A percentile compares a stretch with the other conserved stretches of the same genome.
These are phyloP conservation scores for Eimeria falciformis DNA, from an alignment of 169 alveolate genomes.

Conservation along the genomic window DNA sequence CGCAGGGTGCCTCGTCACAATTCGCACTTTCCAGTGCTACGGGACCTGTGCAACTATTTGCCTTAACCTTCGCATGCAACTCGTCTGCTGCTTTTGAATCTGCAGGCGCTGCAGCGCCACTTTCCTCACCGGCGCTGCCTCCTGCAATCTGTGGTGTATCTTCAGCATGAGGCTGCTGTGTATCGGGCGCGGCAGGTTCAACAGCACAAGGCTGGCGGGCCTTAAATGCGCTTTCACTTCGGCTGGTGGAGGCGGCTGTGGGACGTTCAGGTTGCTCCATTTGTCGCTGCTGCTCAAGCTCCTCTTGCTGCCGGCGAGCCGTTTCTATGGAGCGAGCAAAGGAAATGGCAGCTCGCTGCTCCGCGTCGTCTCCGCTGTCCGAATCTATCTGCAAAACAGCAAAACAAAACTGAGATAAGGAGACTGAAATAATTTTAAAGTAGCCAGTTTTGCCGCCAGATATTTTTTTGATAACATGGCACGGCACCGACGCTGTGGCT, in stretches of 20 bases:
- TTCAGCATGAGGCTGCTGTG: no score
- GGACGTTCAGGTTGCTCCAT: background rate
- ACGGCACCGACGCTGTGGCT: background rate
- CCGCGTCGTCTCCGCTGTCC: slow-evolving; percentile 62
- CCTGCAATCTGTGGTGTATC: background rate
- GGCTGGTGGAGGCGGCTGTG: background rate
- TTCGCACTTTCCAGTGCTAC: no score
- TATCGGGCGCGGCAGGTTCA: no score
- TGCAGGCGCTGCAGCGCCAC: background rate
- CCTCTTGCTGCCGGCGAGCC: slow-evolving; percentile 20
- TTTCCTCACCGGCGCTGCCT: background rate
- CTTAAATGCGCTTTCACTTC: background rate
- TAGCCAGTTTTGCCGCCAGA: background rate
- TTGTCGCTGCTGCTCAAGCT: background rate
- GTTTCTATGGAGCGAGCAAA: background rate
- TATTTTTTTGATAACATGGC: background rate
- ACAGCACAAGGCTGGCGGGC: no score
- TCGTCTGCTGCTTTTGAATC: no score
- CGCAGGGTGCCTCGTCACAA: no score
- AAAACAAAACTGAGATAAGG: no score
- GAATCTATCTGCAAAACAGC: slow-evolving; percentile 2
- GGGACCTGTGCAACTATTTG: background rate
- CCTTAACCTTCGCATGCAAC: no score
- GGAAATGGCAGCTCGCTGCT: slow-evolving; percentile 26
- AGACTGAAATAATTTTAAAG: no score